Percentiles rank a stretch among this genome's conserved stretches.
These are phyloP conservation scores for Didymella lethalis DNA, from an alignment of 2,329 filamentous ascomycete species.

Conservation along the genomic window DNA sequence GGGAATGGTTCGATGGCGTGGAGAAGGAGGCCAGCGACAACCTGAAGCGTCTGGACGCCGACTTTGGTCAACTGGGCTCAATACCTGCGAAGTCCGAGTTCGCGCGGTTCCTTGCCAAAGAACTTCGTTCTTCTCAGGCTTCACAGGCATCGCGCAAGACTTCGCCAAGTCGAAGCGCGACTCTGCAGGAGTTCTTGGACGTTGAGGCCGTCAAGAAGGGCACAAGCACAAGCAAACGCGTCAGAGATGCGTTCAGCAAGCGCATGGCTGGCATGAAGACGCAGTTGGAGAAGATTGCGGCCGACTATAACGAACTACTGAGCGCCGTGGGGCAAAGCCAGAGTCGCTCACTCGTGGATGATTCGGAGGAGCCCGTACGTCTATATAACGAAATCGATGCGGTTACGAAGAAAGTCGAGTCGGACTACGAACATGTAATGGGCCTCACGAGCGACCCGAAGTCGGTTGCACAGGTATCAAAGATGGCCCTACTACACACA, in stretches of 20 bases:
- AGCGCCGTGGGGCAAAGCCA: slow-evolving; percentile 56
- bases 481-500: slow-evolving; percentile 70
- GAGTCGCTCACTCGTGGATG: slow-evolving; percentile 63
- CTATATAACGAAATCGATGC: slow-evolving; percentile 86
- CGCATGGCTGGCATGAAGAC: slow-evolving; percentile 54
- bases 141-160: slow-evolving; percentile 35
- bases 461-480: slow-evolving; percentile 67
- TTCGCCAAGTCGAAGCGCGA: slow-evolving; percentile 30
- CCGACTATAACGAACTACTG: slow-evolving; percentile 56
- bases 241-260: slow-evolving; percentile 70
- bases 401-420: slow-evolving; percentile 83
- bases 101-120: slow-evolving; percentile 58
- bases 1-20: slow-evolving; percentile 73
- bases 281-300: slow-evolving; percentile 53
- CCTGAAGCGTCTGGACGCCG: slow-evolving; percentile 71
- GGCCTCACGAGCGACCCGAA: slow-evolving; percentile 73
- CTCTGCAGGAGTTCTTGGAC: slow-evolving; percentile 69
- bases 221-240: slow-evolving; percentile 69
- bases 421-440: slow-evolving; percentile 81
- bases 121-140: slow-evolving; percentile 40
- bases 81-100: slow-evolving; percentile 73
- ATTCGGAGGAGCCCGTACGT: slow-evolving; percentile 69
- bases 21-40: slow-evolving; percentile 72
- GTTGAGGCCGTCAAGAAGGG: slow-evolving; percentile 75
- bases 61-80: slow-evolving; percentile 69